Conservation (phyloP, 306 rosid species). For the Sophora flavescens region DNA sequence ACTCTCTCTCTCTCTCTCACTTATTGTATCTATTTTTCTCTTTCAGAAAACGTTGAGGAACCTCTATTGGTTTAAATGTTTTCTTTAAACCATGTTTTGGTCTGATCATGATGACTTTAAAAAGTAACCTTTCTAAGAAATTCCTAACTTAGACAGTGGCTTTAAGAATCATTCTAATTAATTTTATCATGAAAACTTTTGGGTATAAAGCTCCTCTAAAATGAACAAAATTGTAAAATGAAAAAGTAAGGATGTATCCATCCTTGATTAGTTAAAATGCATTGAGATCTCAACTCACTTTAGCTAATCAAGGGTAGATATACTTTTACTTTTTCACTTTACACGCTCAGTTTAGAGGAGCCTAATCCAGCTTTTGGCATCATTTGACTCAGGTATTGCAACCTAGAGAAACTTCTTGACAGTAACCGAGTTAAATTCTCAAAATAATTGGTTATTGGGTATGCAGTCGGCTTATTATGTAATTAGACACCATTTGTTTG, state of each 20-base stretch:
- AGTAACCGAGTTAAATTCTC: not conserved
- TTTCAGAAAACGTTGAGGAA: conserved; percentile 17
- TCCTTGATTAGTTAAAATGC: no score
- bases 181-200: not conserved
- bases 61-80: not conserved
- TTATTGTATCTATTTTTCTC: not conserved
- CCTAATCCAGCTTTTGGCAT: not conserved
- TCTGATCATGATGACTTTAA: not conserved
- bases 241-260: no score
- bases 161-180: not conserved
- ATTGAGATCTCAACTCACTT: no score
- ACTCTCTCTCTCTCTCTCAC: not conserved
- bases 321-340: no score
- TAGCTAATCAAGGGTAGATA: no score
- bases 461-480: not conserved
- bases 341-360: no score
- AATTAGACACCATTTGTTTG: not conserved
- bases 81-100: conserved; percentile 10
- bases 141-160: not conserved
- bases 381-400: not conserved
- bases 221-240: no score
- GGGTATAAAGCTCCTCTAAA: no score
- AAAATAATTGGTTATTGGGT: conserved; percentile 4
- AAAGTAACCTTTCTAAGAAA: not conserved
- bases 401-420: conserved; percentile 5